Conservation (phyloP, 305 asterid species). For the Ajuga reptans region DNA sequence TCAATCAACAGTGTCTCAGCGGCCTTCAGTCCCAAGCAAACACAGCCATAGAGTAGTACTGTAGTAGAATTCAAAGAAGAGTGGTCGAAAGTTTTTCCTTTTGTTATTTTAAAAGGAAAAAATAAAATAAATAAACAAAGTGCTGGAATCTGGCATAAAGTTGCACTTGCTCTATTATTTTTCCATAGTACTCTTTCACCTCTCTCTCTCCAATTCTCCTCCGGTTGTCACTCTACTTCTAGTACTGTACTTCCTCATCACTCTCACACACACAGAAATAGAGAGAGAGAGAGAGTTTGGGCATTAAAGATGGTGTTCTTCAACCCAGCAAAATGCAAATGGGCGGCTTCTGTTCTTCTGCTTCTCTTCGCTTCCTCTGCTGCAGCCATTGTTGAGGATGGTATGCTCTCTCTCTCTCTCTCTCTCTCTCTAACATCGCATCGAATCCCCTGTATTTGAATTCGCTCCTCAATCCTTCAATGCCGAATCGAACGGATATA, state of each 20-base stretch:
- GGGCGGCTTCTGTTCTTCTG: constrained; percentile 14
- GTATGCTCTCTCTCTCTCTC: constrained; percentile 15
- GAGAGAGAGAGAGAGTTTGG: no score
- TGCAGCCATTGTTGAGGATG: constrained; percentile 27
- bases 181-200: background rate
- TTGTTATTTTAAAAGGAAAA: no score
- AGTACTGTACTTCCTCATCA: background rate
- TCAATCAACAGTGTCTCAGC: no score
- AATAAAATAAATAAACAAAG: background rate
- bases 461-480: background rate
- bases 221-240: background rate
- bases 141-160: constrained; percentile 18
- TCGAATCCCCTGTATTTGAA: background rate
- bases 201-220: background rate
- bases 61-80: no score
- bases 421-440: background rate
- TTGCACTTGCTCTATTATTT: background rate
- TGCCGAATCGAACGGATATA: background rate
- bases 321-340: constrained; percentile 13
- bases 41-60: no score
- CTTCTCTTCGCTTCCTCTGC: constrained; percentile 24
- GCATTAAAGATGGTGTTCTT: constrained; percentile 12
- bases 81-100: background rate
- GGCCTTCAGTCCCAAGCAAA: no score
- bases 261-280: background rate